Base-by-base conservation (phyloP, 164 flowering plant species). In the Hamamelis virginiana region DNA sequence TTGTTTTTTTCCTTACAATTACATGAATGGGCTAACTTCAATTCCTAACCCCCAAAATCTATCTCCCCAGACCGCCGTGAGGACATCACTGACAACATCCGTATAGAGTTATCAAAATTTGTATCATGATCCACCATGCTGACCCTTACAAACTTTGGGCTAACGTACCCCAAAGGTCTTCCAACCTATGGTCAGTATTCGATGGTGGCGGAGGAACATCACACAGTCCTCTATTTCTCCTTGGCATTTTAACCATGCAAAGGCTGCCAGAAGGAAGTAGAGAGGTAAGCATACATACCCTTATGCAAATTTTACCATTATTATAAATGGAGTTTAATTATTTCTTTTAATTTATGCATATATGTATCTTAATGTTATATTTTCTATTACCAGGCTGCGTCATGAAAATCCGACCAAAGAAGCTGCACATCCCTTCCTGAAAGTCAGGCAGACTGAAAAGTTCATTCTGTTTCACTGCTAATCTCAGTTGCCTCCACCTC, bases 211-310 rank as follows among this genome's bases (percentile, higher is more conserved):
- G 0, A 95, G 82, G 44, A 90, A 83, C 28, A 67, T 68, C 64
- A 84, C 87, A n/a, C 98, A 92, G 60, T 92, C 95, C 1, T 83
- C 84, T 1, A 77, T 63, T 8, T 74, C 85, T 15, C 74, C 82
- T 62, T 87, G 89, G 44, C 98, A 91, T 70, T 87, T 92, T 59
- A 91, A 47, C 99, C 99, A 92, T 6, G 99, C 99, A 69, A 92
- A 95, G 48, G 96, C 99, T 92, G 85, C 79, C 80, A 15, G 21
- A 23, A 21, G 62, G 14, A 41, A 11, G 44, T 26, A n/a, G n/a
- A n/a, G n/a, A n/a, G n/a, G n/a, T n/a, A n/a, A n/a, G n/a, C n/a
- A n/a, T n/a, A n/a, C n/a, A n/a, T n/a, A n/a, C n/a, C n/a, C n/a
- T n/a, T n/a, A n/a, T n/a, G n/a, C n/a, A n/a, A n/a, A n/a, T n/a